Evolutionary conservation across 345 rosid genomes (phyloP), one percentile per base, ranked within the genome.

Genomic region (Erucastrum elatum): DNA sequence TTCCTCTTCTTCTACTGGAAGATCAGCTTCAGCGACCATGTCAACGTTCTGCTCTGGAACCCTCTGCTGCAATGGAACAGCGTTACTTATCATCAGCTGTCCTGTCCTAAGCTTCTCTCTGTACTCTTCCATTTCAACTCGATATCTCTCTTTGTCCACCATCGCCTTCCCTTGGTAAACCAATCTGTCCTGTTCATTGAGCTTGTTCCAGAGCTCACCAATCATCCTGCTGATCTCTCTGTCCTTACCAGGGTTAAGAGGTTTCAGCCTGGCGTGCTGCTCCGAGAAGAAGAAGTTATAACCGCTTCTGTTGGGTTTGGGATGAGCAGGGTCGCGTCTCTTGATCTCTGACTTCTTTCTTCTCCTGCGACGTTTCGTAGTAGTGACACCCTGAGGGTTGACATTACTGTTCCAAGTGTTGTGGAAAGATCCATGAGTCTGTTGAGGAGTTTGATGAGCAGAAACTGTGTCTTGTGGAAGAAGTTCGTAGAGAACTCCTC

Each of bases 201-300:
- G 83, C 67, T 87, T 90, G 86, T 84, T 91, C 99, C 99, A 95
- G 25, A 90, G 84, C 78, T 93, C 96, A 74, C 99, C 99, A 34
- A 95, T 95, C 97, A 93, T 91, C 79, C 87, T 82, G 71, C 97
- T 91, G 75, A 93, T 93, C 81, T 96, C 98, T 71, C 97, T 88
- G 79, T 93, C 97, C 79, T 91, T 93, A 55, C 99, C 98, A 3
- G 99, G 98, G 81, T 93, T 84, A 62, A 91, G 94, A 3, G 94
- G 96, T 69, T 96, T 96, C 74, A 96, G 85, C 77, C 93, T 88
- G 0, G 96, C 97, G 8, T 93, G 96, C 79, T 96, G 99, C 81
- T 96, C 99, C 0, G 96, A 91, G 59, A 95, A 95, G 83, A 93
- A 95, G 89, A 95, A 95, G 84, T 93, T 95, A 21, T 95, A 95